phyloP scores from a whole-genome alignment of 768 basidiomycete species.

The Naganishia onofrii region DNA sequence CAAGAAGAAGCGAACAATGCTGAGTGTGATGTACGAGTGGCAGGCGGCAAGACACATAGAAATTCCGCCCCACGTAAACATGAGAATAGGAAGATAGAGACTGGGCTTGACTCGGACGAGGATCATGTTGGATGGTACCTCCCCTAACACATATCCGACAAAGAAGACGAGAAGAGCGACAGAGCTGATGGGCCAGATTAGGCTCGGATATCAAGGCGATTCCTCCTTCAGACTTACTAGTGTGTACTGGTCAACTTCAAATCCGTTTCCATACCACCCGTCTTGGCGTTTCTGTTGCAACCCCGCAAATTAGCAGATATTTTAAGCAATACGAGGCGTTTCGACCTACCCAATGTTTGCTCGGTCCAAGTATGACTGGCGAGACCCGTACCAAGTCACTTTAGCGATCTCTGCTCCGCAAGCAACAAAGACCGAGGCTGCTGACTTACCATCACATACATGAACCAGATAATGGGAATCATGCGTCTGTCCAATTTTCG shows the following conservation, averaged over 20 bases:
- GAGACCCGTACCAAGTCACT: constrained; percentile 28
- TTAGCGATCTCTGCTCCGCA: not conserved
- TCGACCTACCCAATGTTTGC: constrained; percentile 46
- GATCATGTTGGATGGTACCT: constrained; percentile 47
- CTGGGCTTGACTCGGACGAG: constrained; percentile 46
- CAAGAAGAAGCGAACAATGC: constrained; percentile 41
- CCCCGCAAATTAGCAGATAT: not conserved
- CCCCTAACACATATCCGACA: constrained; percentile 18
- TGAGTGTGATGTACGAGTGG: constrained; percentile 41
- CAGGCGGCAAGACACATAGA: constrained; percentile 48
- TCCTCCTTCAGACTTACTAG: constrained; percentile 32
- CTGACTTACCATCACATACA: constrained; percentile 30
- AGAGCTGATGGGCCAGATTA: constrained; percentile 28
- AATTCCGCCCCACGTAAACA: constrained; percentile 49
- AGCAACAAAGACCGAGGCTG: not conserved
- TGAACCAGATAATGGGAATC: constrained; percentile 33
- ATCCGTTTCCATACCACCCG: constrained; percentile 48
- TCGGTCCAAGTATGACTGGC: constrained; percentile 45
- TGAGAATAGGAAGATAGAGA: constrained; percentile 46
- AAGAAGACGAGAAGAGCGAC: constrained; percentile 45
- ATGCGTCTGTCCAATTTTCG: constrained; percentile 37
- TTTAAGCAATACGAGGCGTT: not conserved
- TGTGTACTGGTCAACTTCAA: constrained; percentile 46
- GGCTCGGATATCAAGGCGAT: too few relatives aligned
- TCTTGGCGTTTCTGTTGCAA: constrained; percentile 44